phyloP scores from a whole-genome alignment of 306 rosid species.

The Acmispon strigosus region DNA sequence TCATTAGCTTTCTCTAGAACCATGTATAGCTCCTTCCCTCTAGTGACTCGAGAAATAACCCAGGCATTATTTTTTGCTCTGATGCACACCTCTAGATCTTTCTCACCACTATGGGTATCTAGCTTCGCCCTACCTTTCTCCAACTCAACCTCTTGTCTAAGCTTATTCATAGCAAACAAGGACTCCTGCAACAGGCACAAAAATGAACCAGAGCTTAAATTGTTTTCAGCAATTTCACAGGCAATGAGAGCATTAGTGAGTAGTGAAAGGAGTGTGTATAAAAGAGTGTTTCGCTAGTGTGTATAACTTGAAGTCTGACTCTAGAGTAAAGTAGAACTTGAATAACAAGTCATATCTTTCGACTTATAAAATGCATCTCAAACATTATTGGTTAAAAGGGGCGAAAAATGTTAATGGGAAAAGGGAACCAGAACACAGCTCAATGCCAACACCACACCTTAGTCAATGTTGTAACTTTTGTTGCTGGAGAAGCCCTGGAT shows the following conservation, averaged over 20 bases:
- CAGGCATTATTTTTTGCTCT: slow-evolving; percentile 91
- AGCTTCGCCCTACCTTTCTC: slow-evolving; percentile 63
- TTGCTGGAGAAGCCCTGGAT: slow-evolving; percentile 95
- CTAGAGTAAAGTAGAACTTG: slow-evolving; percentile 1
- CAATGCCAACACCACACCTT: slow-evolving; percentile 52
- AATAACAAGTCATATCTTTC: slow-evolving; percentile 9
- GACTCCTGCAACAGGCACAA: slow-evolving; percentile 58
- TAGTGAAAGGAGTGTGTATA: too few species aligned
- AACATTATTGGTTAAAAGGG: too few species aligned
- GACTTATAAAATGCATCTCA: slow-evolving; percentile 7
- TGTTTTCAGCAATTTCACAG: background rate
- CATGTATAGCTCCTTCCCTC: slow-evolving; percentile 92
- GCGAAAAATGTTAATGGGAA: background rate
- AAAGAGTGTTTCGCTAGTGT: too few species aligned
- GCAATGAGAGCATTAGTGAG: background rate
- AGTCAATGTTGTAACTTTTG: slow-evolving; percentile 81
- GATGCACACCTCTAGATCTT: slow-evolving; percentile 78
- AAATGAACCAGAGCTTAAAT: slow-evolving; percentile 9
- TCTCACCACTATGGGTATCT: slow-evolving; percentile 44
- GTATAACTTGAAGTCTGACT: background rate
- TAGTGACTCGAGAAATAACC: slow-evolving; percentile 79
- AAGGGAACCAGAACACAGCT: background rate
- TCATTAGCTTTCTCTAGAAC: slow-evolving; percentile 92
- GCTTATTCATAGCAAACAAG: slow-evolving; percentile 74
- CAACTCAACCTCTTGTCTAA: slow-evolving; percentile 85